Evolutionary conservation across 2,329 filamentous ascomycete genomes (phyloP), one percentile per base, ranked within the genome.

Genomic region (Fusarium sp.): DNA sequence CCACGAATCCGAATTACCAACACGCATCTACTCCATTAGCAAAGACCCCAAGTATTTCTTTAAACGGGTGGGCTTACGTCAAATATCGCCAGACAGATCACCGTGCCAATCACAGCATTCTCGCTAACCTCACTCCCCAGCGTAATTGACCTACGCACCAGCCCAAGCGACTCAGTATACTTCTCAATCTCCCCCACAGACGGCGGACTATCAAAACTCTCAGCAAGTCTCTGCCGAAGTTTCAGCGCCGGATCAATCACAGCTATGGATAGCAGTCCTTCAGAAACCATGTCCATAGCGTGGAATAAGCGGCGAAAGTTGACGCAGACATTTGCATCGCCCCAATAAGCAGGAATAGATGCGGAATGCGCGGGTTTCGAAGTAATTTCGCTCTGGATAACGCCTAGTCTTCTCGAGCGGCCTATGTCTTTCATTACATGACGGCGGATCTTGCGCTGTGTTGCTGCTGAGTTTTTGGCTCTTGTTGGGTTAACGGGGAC

Each of bases 351-450:
- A 2, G 66, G 66, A 2, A 43, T 23, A 9, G 53, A 33, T 10
- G n/a, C n/a, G 3, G 18, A 27, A 17, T 59, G 21, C 6, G 35
- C 18, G 17, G 27, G 25, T 4, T 54, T 27, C 10, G 13, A 3
- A 6, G 11, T 21, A 1, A 11, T 25, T 3, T 18, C 42, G 10
- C 6, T 20, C 7, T 40, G 31, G 1, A 25, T 25, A 5, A 15
- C 11, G 2, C 51, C 21, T 15, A 36, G 48, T 53, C 69, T 41
- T 11, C 69, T 41, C 13, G 69, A 61, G 13, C 21, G 58, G 0
- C 67, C 69, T n/a, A 70, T 67, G 6, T 64, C 47, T 39, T 48
- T 57, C 69, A 72, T 70, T 11, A 72, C 70, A 66, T 72, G 69
- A 4, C 70, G 70, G 13, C 70, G 69, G n/a, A 72, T 63, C n/a